Conservation (phyloP, 768 basidiomycete genomes). For the Serendipita sp. region DNA sequence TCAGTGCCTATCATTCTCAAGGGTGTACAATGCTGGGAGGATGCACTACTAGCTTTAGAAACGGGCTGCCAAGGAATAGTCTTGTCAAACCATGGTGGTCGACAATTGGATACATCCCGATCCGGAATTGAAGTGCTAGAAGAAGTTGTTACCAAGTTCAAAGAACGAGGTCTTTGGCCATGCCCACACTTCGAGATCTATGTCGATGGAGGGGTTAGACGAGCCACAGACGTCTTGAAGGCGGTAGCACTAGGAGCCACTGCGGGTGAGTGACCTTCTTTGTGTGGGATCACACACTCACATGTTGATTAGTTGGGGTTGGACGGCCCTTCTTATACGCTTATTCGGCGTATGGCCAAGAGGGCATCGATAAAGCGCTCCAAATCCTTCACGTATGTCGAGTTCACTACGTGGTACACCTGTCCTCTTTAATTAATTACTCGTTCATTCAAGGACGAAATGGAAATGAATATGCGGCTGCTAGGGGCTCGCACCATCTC, state of each 20-base stretch:
- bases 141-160: conserved; percentile 25
- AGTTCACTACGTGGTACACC: background rate
- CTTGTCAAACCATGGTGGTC: conserved; percentile 42
- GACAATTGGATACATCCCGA: conserved; percentile 34
- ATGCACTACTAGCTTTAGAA: conserved; percentile 37
- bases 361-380: conserved; percentile 71
- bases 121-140: conserved; percentile 27
- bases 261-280: conserved; percentile 26
- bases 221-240: conserved; percentile 81
- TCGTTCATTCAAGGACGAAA: conserved; percentile 54
- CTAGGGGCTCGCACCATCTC: conserved; percentile 66
- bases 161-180: conserved; percentile 18
- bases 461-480: conserved; percentile 94
- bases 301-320: conserved; percentile 39
- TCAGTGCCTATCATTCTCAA: conserved; percentile 81
- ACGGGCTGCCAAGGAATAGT: conserved; percentile 31
- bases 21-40: conserved; percentile 78
- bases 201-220: conserved; percentile 86
- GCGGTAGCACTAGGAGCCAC: conserved; percentile 81
- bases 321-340: conserved; percentile 81
- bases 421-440: background rate
- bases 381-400: conserved; percentile 51
- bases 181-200: conserved; percentile 51
- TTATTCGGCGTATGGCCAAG: conserved; percentile 73
- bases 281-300: background rate